Conservation (phyloP, 2,329 filamentous ascomycete species). For the Talaromyces rugulosus region DNA sequence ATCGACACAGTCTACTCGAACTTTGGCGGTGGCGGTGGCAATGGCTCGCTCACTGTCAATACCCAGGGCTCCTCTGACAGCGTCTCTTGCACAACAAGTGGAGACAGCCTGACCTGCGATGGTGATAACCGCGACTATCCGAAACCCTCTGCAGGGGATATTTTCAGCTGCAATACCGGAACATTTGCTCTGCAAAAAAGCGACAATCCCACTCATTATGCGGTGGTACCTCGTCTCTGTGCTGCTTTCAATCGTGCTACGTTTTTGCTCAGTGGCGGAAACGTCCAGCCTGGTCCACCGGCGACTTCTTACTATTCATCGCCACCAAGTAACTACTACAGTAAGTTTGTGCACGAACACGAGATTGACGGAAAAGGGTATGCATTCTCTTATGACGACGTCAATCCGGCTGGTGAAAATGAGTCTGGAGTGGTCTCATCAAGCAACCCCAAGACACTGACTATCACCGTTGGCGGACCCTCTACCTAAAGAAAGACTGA, state of each 20-base stretch:
- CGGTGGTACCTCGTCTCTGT: conserved; percentile 47
- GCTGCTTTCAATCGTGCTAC: conserved; percentile 48
- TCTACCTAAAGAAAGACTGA: background rate
- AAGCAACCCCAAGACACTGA: conserved; percentile 44
- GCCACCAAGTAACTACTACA: conserved; percentile 44
- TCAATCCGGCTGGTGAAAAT: conserved; percentile 51
- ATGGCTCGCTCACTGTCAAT: conserved; percentile 46
- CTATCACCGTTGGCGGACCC: conserved; percentile 45
- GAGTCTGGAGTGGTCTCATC: conserved; percentile 54
- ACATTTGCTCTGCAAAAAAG: conserved; percentile 36
- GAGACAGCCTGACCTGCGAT: conserved; percentile 34
- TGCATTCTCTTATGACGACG: conserved; percentile 66
- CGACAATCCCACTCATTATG: conserved; percentile 41
- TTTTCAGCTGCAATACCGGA: conserved; percentile 51
- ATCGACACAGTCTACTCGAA: conserved; percentile 50
- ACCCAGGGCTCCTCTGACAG: conserved; percentile 53
- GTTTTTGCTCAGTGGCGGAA: conserved; percentile 45
- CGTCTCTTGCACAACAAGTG: conserved; percentile 41
- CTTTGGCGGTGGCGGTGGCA: background rate
- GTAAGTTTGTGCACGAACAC: conserved; percentile 53
- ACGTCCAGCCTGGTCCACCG: conserved; percentile 41
- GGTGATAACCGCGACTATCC: conserved; percentile 42
- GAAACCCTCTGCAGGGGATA: conserved; percentile 44
- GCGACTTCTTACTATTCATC: conserved; percentile 41
- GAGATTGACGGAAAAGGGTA: conserved; percentile 60